phyloP scores from a whole-genome alignment of 805 yeast genomes.

The Metschnikowia baotianmanensis region DNA sequence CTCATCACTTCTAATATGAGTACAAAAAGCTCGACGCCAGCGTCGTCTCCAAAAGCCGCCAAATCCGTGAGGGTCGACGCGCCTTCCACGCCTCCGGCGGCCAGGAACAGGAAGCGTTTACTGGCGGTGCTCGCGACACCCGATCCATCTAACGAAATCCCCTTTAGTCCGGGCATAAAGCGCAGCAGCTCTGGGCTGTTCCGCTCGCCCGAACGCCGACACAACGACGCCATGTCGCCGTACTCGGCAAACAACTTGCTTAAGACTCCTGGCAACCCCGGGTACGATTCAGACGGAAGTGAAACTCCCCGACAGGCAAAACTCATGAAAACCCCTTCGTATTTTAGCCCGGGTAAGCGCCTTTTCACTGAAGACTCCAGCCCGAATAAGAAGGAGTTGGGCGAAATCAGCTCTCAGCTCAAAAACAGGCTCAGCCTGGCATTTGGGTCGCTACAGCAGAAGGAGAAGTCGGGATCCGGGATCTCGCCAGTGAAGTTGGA shows the following conservation, averaged over 20 bases:
- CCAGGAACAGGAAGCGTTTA: slow-evolving; percentile 21
- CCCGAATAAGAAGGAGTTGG: slow-evolving; percentile 31
- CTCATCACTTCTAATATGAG: slow-evolving; percentile 7
- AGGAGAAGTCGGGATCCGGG: slow-evolving; percentile 12
- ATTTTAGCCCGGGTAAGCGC: slow-evolving; percentile 38
- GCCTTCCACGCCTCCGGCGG: slow-evolving; percentile 32
- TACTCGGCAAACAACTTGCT: slow-evolving; percentile 23
- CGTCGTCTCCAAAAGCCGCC: slow-evolving; percentile 32
- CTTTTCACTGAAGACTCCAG: slow-evolving; percentile 31
- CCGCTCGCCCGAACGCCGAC: slow-evolving; percentile 35
- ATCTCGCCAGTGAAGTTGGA: slow-evolving; percentile 21
- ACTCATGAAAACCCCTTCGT: slow-evolving; percentile 39
- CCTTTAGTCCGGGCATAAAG: slow-evolving; percentile 41
- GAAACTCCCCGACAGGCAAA: slow-evolving; percentile 22
- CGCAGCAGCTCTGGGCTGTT: slow-evolving; percentile 29
- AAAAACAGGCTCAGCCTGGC: slow-evolving; percentile 39
- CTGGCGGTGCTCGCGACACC: slow-evolving; percentile 38
- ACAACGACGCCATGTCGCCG: slow-evolving; percentile 30
- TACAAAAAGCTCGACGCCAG: slow-evolving; percentile 25
- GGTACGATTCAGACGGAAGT: slow-evolving; percentile 31
- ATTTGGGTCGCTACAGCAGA: slow-evolving; percentile 37
- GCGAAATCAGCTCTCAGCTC: slow-evolving; percentile 38
- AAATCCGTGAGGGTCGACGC: slow-evolving; percentile 21
- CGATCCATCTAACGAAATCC: slow-evolving; percentile 32
- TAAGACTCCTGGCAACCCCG: slow-evolving; percentile 34